These are phyloP conservation scores for Diaporthe vexans DNA, from an alignment of 2,329 filamentous ascomycete genomes.

Conservation along the genomic window DNA sequence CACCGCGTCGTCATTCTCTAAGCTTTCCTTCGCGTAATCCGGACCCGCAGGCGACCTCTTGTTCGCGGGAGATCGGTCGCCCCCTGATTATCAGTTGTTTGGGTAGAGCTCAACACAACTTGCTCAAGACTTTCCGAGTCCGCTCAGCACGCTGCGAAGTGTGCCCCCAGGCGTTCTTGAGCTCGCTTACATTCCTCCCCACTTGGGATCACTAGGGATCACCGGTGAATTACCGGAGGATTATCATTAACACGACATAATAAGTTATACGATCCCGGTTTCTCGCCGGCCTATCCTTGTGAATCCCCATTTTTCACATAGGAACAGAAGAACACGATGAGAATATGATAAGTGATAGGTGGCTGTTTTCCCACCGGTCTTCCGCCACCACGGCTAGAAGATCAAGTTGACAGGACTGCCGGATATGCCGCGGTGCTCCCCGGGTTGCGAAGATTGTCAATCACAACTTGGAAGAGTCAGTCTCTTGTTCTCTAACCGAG, in stretches of 20 bases:
- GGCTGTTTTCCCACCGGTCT: not conserved
- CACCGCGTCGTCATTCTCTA: not conserved
- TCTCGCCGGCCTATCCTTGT: not conserved
- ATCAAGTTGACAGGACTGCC: not conserved
- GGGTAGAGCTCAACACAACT: not conserved
- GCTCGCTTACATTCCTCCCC: not conserved
- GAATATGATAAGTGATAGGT: not conserved
- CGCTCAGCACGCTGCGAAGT: not conserved
- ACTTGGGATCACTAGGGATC: not conserved
- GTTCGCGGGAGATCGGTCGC: constrained; percentile 8
- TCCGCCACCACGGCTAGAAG: not conserved
- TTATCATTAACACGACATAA: constrained; percentile 24
- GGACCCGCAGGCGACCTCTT: constrained; percentile 18
- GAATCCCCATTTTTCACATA: not conserved
- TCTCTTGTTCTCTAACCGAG: not conserved
- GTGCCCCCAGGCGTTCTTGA: not conserved
- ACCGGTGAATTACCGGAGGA: constrained; percentile 24
- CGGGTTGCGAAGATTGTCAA: not conserved
- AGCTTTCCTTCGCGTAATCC: constrained; percentile 17
- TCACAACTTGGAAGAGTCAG: constrained; percentile 18
- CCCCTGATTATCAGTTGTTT: constrained; percentile 8
- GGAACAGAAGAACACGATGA: not conserved
- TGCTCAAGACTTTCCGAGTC: not conserved
- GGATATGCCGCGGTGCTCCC: constrained; percentile 8
- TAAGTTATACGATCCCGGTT: not conserved